Evolutionary conservation across 352 stramenopile genomes (phyloP).

Genomic region (Globisporangium heterothallicum): DNA sequence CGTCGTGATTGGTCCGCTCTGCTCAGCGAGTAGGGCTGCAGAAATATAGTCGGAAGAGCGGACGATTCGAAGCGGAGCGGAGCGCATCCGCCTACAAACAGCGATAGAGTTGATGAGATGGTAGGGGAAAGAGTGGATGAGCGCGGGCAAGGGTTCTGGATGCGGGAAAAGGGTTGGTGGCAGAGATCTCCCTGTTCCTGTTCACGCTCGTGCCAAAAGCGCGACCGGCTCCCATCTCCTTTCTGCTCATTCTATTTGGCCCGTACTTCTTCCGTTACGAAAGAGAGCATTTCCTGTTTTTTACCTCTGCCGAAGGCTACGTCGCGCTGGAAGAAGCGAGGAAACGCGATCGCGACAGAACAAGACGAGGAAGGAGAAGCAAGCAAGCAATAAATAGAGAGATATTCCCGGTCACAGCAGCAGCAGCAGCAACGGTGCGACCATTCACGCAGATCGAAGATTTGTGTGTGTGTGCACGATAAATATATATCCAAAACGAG

Average conservation of each 20-base stretch:
- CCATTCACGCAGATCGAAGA: too few species aligned
- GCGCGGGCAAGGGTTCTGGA: not conserved
- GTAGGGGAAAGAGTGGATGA: not conserved
- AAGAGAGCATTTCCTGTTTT: constrained; percentile 29
- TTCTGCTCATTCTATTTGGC: not conserved
- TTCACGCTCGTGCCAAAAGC: not conserved
- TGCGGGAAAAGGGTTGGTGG: not conserved
- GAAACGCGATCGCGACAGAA: not conserved
- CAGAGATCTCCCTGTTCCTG: not conserved
- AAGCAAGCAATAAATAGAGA: too few species aligned
- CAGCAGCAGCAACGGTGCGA: too few species aligned
- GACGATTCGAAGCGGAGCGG: too few species aligned
- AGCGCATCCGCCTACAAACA: too few species aligned
- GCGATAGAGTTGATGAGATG: not conserved
- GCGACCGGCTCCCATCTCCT: not conserved
- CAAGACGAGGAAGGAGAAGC: not conserved
- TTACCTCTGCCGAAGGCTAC: constrained; percentile 10
- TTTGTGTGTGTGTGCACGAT: too few species aligned
- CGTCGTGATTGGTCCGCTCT: not conserved
- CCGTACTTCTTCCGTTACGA: not conserved
- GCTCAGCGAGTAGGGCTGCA: not conserved
- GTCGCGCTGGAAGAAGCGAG: not conserved
- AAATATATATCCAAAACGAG: too few species aligned
- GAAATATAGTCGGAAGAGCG: not conserved
- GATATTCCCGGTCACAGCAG: too few species aligned